Conservation (phyloP, 352 stramenopile genomes). For the Phytopythium oedochilum region DNA sequence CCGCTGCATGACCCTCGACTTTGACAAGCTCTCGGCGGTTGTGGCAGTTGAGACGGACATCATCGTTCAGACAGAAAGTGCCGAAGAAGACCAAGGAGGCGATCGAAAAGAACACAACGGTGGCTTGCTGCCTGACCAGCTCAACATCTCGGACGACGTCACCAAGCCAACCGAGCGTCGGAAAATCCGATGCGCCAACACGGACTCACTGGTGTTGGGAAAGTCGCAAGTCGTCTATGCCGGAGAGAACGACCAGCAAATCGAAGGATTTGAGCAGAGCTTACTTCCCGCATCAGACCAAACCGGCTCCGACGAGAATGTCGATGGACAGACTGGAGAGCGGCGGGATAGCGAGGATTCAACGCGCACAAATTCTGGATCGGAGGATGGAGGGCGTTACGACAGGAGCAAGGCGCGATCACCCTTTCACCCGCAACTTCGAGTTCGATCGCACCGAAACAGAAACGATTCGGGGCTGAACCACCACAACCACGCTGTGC, state of each 20-base stretch:
- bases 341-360: constrained; percentile 13
- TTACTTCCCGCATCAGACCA: not conserved
- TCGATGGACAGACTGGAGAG: not conserved
- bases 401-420: not conserved
- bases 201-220: not conserved
- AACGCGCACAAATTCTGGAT: constrained; percentile 21
- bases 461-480: not conserved
- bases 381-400: constrained; percentile 14
- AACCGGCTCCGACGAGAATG: not conserved
- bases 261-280: not conserved
- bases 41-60: constrained; percentile 10
- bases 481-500: constrained; percentile 14
- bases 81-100: not conserved
- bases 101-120: constrained; percentile 1
- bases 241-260: not conserved
- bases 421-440: not conserved
- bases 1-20: constrained; percentile 34
- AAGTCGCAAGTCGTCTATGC: not conserved
- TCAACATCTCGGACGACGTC: constrained; percentile 1
- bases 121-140: not conserved
- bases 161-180: not conserved
- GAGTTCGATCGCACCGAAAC: not conserved
- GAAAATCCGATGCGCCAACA: not conserved
- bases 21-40: constrained; percentile 34
- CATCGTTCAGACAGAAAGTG: not conserved